A percentile compares a stretch with the other conserved stretches of the same genome.
Evolutionary conservation across 2,329 filamentous ascomycete genomes (phyloP).

Genomic region (Fusarium equiseti): DNA sequence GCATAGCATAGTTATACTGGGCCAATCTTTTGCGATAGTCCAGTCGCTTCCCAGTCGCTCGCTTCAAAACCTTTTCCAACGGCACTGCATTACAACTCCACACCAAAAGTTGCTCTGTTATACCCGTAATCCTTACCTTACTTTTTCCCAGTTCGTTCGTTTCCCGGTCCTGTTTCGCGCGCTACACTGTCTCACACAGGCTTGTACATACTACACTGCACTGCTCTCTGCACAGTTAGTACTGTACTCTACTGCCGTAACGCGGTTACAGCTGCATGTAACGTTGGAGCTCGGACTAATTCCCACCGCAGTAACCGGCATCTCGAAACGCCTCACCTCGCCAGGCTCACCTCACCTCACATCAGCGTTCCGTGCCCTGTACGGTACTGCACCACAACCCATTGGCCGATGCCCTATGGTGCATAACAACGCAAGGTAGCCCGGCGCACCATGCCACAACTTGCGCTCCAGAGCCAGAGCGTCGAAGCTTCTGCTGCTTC

Average conservation of each 20-base stretch:
- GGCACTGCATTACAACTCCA: conserved; percentile 29
- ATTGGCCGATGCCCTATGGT: conserved; percentile 49
- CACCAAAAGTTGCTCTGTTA: conserved; percentile 23
- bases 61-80: conserved; percentile 33
- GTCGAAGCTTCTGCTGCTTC: conserved; percentile 53
- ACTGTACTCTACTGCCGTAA: conserved; percentile 14
- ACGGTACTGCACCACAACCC: conserved; percentile 25
- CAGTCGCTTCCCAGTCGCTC: conserved; percentile 32
- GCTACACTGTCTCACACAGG: conserved; percentile 28
- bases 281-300: conserved; percentile 43
- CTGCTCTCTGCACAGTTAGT: background rate
- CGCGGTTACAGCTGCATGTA: conserved; percentile 44
- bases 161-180: conserved; percentile 9
- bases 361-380: conserved; percentile 37
- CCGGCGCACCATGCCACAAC: conserved; percentile 65
- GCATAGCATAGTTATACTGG: conserved; percentile 10
- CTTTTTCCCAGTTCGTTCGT: conserved; percentile 12
- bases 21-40: conserved; percentile 23
- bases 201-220: conserved; percentile 21
- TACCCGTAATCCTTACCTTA: conserved; percentile 14
- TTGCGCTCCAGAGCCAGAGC: conserved; percentile 57
- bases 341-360: conserved; percentile 28
- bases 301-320: conserved; percentile 46
- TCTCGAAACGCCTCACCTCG: conserved; percentile 50
- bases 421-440: conserved; percentile 49